Percentiles rank a stretch among this genome's conserved stretches.
Evolutionary conservation across 164 flowering plant species (phyloP).

Genomic region (Vitis rupestris): DNA sequence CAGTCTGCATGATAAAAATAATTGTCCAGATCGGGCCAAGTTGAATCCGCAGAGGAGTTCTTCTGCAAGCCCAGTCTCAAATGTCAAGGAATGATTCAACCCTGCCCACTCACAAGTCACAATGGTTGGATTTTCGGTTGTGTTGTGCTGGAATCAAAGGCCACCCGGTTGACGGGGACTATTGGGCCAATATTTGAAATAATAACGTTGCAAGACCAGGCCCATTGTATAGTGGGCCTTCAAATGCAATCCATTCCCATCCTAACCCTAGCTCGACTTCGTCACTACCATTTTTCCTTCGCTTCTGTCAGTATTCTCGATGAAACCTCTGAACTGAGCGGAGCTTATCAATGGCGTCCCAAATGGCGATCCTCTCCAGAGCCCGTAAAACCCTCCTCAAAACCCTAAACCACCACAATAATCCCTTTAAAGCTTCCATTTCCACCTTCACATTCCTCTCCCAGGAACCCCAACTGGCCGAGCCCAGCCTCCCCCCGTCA

Average conservation of each 20-base stretch:
- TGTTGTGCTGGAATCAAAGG: too few species aligned
- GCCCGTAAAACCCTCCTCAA: constrained; percentile 21
- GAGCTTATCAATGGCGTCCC: constrained; percentile 36
- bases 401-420: constrained; percentile 24
- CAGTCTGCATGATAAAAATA: too few species aligned
- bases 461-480: constrained; percentile 70
- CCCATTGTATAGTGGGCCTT: too few species aligned
- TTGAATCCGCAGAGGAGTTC: too few species aligned
- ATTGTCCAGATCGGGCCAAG: too few species aligned
- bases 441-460: constrained; percentile 60
- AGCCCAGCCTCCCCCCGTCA: constrained; percentile 17
- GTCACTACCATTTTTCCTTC: not conserved
- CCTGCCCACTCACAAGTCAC: too few species aligned
- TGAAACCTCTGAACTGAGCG: constrained; percentile 7
- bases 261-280: not conserved
- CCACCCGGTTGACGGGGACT: too few species aligned
- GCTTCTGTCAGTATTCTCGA: not conserved
- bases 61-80: too few species aligned
- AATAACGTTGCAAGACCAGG: too few species aligned
- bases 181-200: too few species aligned
- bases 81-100: too few species aligned
- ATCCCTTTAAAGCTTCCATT: constrained; percentile 31
- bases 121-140: too few species aligned
- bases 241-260: not conserved
- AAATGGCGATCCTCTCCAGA: constrained; percentile 38